A percentile compares a stretch with the other conserved stretches of the same genome.
Evolutionary conservation across 805 yeast species (phyloP).

Genomic region (Kluyveromyces wickerhamii): DNA sequence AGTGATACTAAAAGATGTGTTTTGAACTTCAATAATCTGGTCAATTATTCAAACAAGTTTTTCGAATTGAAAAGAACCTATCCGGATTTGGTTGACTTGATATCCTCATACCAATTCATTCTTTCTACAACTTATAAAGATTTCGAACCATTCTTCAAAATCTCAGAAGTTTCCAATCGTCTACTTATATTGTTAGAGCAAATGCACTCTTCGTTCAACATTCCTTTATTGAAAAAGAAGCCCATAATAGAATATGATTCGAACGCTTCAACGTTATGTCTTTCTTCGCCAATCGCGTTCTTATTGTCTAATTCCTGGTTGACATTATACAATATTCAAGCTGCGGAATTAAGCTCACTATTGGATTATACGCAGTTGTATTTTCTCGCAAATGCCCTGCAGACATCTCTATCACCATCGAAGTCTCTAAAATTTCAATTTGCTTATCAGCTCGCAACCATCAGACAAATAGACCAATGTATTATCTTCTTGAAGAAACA

Average conservation of each 20-base stretch:
- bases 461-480: slow-evolving; percentile 36
- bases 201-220: slow-evolving; percentile 16
- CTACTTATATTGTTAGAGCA: slow-evolving; percentile 10
- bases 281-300: slow-evolving; percentile 16
- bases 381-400: slow-evolving; percentile 23
- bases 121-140: slow-evolving; percentile 2
- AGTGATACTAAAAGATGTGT: slow-evolving; percentile 23
- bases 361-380: slow-evolving; percentile 12
- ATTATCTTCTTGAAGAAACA: slow-evolving; percentile 39
- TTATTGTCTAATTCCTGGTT: slow-evolving; percentile 21
- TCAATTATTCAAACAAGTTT: slow-evolving; percentile 34
- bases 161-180: background rate
- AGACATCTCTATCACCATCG: slow-evolving; percentile 3
- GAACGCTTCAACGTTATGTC: slow-evolving; percentile 10
- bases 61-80: slow-evolving; percentile 31
- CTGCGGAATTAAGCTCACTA: slow-evolving; percentile 13
- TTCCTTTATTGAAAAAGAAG: slow-evolving; percentile 12
- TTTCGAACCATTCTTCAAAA: slow-evolving; percentile 2
- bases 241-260: slow-evolving; percentile 19
- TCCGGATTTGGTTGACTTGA: slow-evolving; percentile 32
- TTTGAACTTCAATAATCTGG: slow-evolving; percentile 33
- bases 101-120: slow-evolving; percentile 22
- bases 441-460: slow-evolving; percentile 41
- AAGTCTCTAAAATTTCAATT: slow-evolving; percentile 33
- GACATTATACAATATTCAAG: slow-evolving; percentile 14